Evolutionary conservation across 768 basidiomycete genomes (phyloP), one percentile per base, ranked within the genome.

Genomic region (Lactarius sp.): DNA sequence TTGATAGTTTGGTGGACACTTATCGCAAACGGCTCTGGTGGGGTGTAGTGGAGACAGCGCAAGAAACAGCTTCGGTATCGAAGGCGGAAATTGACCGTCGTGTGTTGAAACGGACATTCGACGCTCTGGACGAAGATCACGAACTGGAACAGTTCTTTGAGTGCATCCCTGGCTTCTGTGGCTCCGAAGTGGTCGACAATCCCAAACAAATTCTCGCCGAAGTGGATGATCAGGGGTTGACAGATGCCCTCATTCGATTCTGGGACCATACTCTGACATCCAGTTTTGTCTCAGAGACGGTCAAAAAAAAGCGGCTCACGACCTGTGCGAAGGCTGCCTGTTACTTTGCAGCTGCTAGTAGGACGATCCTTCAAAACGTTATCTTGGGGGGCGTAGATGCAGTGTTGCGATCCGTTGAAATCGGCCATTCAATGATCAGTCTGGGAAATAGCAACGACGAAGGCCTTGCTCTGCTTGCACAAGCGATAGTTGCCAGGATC

Each of bases 121-220:
- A 44, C 0, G 14, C 53, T 6, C 36, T 64, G 31, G 58, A 60
- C 4, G 58, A 64, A 50, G 63, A 64, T 37, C 12, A 3, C 1
- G 63, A 64, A 36, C 39, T 60, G 7, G 63, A 64, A 18, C 22
- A 60, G 33, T 64, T 64, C 31, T 64, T 60, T 10, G 63, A 59
- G 5, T 58, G 46, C 13, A 9, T 64, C 13, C 63, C 63, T 31
- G 31, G 37, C 8, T 49, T 64, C 16, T 64, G 52, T 44, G 4
- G 1, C n/a, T 55, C 63, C 9, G 6, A 6, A 0, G 27, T n/a
- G 3, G 18, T 62, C 7, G 20, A 13, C 54, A 37, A 64, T 64
- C 27, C 27, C 27, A 27, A 27, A 27, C 2, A 2, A 27, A 27
- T 27, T 27, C 27, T 27, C 27, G 27, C 27, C 27, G 27, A 27